Percentiles rank a stretch among this genome's conserved stretches.
Evolutionary conservation across 2,329 filamentous ascomycete genomes (phyloP).

Genomic region (Fusarium compactum): DNA sequence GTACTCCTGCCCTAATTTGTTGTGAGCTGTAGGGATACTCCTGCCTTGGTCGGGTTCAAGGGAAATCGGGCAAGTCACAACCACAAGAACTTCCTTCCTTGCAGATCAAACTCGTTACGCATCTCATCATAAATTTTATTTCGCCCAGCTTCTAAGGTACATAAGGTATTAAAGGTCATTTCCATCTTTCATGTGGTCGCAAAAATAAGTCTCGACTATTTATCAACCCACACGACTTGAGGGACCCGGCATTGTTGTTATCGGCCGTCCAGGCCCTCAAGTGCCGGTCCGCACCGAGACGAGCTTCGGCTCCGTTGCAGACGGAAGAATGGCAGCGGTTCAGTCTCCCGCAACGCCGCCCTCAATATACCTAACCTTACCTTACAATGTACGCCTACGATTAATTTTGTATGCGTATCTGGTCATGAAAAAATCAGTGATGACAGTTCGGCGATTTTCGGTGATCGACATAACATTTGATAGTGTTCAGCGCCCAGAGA

Average conservation of each 20-base stretch:
- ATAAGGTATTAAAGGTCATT: no score
- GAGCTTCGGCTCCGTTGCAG: slow-evolving; percentile 4
- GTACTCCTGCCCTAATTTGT: background rate
- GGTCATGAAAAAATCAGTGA: background rate
- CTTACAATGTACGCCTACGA: background rate
- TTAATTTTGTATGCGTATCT: background rate
- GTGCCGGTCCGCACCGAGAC: background rate
- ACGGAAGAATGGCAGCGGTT: background rate
- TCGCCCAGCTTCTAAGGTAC: background rate
- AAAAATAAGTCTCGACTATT: background rate
- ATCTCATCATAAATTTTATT: background rate
- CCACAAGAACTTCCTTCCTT: background rate
- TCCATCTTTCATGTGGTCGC: background rate
- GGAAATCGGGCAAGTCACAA: background rate
- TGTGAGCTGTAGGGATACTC: background rate
- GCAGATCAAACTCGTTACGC: background rate
- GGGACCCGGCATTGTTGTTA: background rate
- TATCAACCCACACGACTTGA: background rate
- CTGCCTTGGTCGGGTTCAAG: background rate
- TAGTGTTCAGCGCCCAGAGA: background rate
- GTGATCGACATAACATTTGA: background rate
- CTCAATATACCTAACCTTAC: background rate
- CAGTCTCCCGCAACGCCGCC: background rate
- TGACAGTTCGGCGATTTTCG: background rate
- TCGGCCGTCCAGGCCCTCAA: background rate